Percentiles rank a stretch among this genome's conserved stretches.
These are phyloP conservation scores for Fusarium luffae DNA, from an alignment of 2,329 filamentous ascomycete species.

Conservation along the genomic window DNA sequence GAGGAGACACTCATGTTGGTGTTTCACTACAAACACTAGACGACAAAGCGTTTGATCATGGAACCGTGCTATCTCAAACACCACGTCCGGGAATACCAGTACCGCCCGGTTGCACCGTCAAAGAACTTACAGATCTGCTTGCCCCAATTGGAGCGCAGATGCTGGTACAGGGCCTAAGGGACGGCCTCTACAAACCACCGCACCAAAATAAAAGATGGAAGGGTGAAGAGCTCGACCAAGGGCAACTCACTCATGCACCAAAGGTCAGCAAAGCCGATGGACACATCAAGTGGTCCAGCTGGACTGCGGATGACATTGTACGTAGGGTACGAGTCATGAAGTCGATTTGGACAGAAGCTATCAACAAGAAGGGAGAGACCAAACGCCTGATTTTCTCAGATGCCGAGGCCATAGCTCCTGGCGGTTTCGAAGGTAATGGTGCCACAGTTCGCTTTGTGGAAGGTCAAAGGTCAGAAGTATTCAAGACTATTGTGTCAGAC, in stretches of 20 bases:
- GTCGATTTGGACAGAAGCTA: slow-evolving; percentile 69
- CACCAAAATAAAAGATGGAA: slow-evolving; percentile 53
- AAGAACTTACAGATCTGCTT: slow-evolving; percentile 59
- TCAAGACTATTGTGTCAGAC: slow-evolving; percentile 8
- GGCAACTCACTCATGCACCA: slow-evolving; percentile 65
- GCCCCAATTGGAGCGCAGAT: slow-evolving; percentile 75
- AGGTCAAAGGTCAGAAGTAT: slow-evolving; percentile 2
- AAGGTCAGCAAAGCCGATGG: slow-evolving; percentile 76
- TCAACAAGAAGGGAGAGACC: slow-evolving; percentile 38
- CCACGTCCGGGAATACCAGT: slow-evolving; percentile 66
- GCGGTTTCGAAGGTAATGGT: background rate
- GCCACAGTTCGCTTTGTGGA: slow-evolving; percentile 35
- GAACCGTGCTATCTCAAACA: slow-evolving; percentile 78
- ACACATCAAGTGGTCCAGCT: slow-evolving; percentile 68
- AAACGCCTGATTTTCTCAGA: slow-evolving; percentile 56
- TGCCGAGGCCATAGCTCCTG: slow-evolving; percentile 37
- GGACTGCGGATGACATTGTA: slow-evolving; percentile 65
- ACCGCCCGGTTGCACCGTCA: slow-evolving; percentile 56
- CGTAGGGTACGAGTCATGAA: slow-evolving; percentile 70
- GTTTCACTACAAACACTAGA: slow-evolving; percentile 90
- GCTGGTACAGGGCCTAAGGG: slow-evolving; percentile 73
- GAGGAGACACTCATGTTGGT: slow-evolving; percentile 70
- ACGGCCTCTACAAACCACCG: slow-evolving; percentile 73
- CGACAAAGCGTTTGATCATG: slow-evolving; percentile 79
- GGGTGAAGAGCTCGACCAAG: slow-evolving; percentile 31